Conservation (phyloP, 2,329 filamentous ascomycete genomes). For the Ophiostoma himal-ulmi region DNA sequence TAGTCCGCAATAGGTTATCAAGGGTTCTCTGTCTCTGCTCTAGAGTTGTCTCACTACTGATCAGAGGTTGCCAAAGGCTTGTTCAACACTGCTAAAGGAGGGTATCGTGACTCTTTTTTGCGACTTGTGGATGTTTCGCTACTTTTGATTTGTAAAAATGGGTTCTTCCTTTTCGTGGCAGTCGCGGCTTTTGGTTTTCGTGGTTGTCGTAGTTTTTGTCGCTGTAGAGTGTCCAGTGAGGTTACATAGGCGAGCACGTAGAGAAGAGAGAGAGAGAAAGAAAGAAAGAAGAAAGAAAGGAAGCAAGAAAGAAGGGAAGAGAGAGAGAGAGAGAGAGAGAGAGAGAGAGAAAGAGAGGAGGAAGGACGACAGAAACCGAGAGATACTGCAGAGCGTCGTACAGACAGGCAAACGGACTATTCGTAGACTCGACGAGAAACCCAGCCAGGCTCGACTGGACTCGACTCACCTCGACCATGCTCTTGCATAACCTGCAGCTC, state of each 20-base stretch:
- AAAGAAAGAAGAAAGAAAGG: no score
- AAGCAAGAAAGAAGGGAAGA: no score
- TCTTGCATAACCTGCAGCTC: background rate
- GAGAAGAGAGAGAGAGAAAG: background rate
- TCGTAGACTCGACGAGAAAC: background rate
- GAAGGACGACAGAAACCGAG: no score
- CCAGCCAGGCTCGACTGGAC: background rate
- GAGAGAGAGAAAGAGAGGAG: no score
- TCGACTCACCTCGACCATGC: background rate
- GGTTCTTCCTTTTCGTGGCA: background rate
- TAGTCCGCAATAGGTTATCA: background rate
- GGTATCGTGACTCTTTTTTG: conserved; percentile 2
- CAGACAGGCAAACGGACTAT: background rate
- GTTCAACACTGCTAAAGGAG: background rate
- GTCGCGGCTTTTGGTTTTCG: background rate
- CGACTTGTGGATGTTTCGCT: background rate
- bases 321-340: no score
- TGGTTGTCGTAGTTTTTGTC: background rate
- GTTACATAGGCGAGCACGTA: background rate
- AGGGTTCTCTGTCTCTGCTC: background rate
- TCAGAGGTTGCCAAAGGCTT: background rate
- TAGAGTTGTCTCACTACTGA: background rate
- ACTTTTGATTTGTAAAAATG: background rate
- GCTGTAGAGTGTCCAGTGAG: background rate
- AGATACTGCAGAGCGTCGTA: background rate